Evolutionary conservation across 1,284 basidiomycete species (phyloP).

Genomic region (Tetrapyrgos nigripes): DNA sequence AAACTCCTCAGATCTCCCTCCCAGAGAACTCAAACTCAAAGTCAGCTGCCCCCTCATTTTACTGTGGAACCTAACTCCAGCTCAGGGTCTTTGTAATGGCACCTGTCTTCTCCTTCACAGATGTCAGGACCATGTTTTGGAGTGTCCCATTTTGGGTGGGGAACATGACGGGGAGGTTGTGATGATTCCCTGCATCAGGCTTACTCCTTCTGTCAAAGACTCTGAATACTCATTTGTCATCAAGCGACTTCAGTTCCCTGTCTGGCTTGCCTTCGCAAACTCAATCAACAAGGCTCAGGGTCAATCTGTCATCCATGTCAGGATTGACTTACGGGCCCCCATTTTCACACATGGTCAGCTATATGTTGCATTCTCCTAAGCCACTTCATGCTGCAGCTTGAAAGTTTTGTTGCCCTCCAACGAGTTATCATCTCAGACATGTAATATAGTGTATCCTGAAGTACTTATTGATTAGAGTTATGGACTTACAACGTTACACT

Average conservation of each 20-base stretch:
- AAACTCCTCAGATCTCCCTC: conserved; percentile 29
- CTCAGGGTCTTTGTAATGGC: conserved; percentile 44
- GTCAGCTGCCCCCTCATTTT: conserved; percentile 41
- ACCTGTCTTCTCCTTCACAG: conserved; percentile 30
- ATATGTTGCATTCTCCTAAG: conserved; percentile 36
- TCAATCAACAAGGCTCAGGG: conserved; percentile 48
- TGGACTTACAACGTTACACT: no score
- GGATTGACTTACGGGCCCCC: conserved; percentile 31
- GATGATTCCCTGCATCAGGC: conserved; percentile 38
- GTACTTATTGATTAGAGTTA: neutral
- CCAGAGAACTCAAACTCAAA: conserved; percentile 28
- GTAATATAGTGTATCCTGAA: conserved; percentile 26
- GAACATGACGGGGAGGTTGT: conserved; percentile 33
- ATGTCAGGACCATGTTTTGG: conserved; percentile 27
- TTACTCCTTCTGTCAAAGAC: conserved; percentile 26
- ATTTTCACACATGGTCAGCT: conserved; percentile 40
- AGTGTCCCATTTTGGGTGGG: conserved; percentile 32
- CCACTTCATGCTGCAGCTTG: conserved; percentile 21
- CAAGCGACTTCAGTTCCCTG: conserved; percentile 27
- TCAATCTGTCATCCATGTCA: conserved; percentile 37
- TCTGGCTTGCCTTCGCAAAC: conserved; percentile 42
- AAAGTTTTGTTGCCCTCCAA: conserved; percentile 25
- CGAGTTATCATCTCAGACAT: neutral
- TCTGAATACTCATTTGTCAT: conserved; percentile 27
- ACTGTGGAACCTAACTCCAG: conserved; percentile 38